Evolutionary conservation across 192 early-diverging fungal species (phyloP), one percentile per base, ranked within the genome.

Genomic region (Backusella mclennaniae): DNA sequence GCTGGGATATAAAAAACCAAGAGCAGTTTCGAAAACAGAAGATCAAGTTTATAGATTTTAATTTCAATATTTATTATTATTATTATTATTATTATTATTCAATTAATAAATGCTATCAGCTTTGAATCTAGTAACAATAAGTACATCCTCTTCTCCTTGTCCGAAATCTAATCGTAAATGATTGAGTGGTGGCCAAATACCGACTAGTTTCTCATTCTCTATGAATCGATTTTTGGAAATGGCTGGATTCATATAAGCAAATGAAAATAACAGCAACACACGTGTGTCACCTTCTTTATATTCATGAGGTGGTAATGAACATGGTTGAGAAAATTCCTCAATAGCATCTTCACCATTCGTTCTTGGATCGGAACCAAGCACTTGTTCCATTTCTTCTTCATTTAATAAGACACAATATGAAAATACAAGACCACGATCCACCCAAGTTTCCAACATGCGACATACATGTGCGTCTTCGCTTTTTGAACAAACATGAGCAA

Each of bases 21-120:
- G 77, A 69, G 66, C 77, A 23, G 72, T 74, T n/a, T 73, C 71
- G 5, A 79, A 79, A 53, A 44, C 74, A 35, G 73, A 73, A 35
- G 77, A 79, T 63, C 77, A 79, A 39, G 68, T 79, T 41, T 79
- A 52, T 38, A 74, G 67, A 29, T 79, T 79, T 38, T 79, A 74
- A 44, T 26, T 12, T 66, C 21, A 31, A 44, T 19, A 44, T 33
- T 19, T 3, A 33, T 68, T 26, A 8, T 19, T 68, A 33, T 68
- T 36, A 8, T 19, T 68, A 33, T 68, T 36, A 39, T 39, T 39
- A 11, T 39, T 39, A 3, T 39, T 9, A 14, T 35, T 35, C 2
- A n/a, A 29, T 68, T 21, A 68, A 68, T 68, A 68, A 68, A 68
- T 33, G 17, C 33, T 68, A 36, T 68, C 67, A 17, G 67, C 67